phyloP scores from a whole-genome alignment of 1,139 yeast species.

The Pichia sp. region DNA sequence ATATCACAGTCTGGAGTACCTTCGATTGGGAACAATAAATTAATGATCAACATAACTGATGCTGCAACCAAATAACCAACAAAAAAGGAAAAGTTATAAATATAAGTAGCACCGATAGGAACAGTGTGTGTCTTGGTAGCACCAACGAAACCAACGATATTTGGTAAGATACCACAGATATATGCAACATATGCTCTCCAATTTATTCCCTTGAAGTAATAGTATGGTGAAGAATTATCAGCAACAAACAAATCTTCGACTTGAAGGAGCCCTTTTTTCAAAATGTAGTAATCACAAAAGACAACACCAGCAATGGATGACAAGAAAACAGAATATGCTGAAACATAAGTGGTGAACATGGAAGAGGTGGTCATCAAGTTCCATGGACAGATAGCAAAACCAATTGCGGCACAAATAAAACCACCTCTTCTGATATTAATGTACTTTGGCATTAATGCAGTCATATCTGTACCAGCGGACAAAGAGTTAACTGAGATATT shows the following conservation, averaged over 20 bases:
- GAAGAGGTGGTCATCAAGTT: slow-evolving; percentile 65
- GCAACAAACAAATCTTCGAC: slow-evolving; percentile 56
- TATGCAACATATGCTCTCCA: slow-evolving; percentile 62
- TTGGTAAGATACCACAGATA: slow-evolving; percentile 68
- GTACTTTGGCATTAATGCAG: slow-evolving; percentile 76
- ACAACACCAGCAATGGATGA: slow-evolving; percentile 84
- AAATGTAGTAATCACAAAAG: slow-evolving; percentile 65
- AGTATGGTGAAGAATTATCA: slow-evolving; percentile 42
- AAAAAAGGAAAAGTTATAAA: slow-evolving; percentile 67
- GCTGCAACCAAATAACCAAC: slow-evolving; percentile 61
- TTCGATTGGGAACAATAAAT: slow-evolving; percentile 42
- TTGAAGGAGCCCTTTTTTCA: slow-evolving; percentile 64
- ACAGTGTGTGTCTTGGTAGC: slow-evolving; percentile 40
- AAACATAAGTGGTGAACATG: slow-evolving; percentile 73
- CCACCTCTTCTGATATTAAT: slow-evolving; percentile 80
- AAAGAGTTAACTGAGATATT: slow-evolving; percentile 85
- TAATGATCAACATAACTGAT: slow-evolving; percentile 40
- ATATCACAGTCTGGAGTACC: slow-evolving; percentile 41
- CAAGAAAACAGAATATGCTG: slow-evolving; percentile 81
- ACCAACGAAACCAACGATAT: slow-evolving; percentile 84
- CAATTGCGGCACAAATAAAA: slow-evolving; percentile 69
- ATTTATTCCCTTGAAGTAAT: slow-evolving; percentile 55
- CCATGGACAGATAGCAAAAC: slow-evolving; percentile 85
- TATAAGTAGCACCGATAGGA: slow-evolving; percentile 70
- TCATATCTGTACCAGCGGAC: slow-evolving; percentile 85